Conservation (phyloP, 148 eudicot genomes). For the Euryodendron excelsum region DNA sequence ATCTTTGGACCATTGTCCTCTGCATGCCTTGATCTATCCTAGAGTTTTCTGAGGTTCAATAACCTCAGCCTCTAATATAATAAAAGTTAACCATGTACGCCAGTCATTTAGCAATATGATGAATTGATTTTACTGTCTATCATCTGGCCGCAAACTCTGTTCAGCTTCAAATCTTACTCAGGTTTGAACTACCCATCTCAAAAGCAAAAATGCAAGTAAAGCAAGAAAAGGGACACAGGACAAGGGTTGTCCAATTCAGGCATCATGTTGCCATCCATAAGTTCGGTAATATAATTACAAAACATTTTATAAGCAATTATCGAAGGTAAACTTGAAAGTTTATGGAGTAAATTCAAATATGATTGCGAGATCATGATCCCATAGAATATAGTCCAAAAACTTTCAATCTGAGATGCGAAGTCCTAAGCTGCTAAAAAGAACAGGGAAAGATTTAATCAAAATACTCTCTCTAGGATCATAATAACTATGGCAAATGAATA, state of each 20-base stretch:
- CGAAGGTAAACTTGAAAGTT: neutral
- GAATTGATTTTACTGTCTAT: neutral
- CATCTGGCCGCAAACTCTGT: neutral
- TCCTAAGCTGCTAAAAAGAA: too few relatives aligned
- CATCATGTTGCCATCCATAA: neutral
- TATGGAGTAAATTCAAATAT: neutral
- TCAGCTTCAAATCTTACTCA: neutral
- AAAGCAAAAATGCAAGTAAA: neutral
- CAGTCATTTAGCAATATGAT: neutral
- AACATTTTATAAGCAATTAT: neutral
- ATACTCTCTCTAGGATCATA: neutral
- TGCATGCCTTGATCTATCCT: neutral
- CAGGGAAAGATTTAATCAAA: neutral
- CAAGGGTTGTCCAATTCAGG: neutral
- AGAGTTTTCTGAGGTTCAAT: neutral
- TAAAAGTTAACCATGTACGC: neutral
- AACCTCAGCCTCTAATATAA: neutral
- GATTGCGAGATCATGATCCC: neutral
- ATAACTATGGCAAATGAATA: neutral
- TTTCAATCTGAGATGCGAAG: neutral
- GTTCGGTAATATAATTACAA: neutral
- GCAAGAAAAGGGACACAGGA: neutral
- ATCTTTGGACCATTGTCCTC: neutral
- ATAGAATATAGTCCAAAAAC: neutral
- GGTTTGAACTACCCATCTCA: neutral